Percentiles rank a stretch among this genome's conserved stretches.
Evolutionary conservation across 1,284 basidiomycete species (phyloP).

Genomic region (Ceratobasidium theobromae): DNA sequence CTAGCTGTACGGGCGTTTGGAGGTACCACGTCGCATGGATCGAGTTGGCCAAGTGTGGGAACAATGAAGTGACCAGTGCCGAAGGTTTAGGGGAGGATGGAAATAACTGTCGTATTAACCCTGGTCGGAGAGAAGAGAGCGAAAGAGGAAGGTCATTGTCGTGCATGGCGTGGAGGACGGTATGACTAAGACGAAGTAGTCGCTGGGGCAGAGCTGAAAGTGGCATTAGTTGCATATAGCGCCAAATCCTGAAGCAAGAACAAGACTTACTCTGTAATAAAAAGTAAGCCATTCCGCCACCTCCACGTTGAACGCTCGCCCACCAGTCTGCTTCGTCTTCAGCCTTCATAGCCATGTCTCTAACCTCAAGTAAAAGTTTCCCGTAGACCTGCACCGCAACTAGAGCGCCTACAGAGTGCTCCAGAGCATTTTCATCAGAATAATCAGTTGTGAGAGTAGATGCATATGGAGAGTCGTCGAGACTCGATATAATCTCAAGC

Average conservation of each 20-base stretch:
- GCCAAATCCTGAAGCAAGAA: too few species aligned
- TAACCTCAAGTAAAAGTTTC: constrained; percentile 56
- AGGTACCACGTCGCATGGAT: constrained; percentile 34
- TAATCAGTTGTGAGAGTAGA: background rate
- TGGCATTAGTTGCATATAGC: too few species aligned
- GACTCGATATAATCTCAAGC: background rate
- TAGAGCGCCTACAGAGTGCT: constrained; percentile 7
- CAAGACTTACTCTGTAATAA: constrained; percentile 36
- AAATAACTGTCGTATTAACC: constrained; percentile 55
- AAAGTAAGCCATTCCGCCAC: constrained; percentile 34
- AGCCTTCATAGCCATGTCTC: constrained; percentile 61
- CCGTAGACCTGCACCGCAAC: constrained; percentile 50
- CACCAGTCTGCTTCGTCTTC: constrained; percentile 78
- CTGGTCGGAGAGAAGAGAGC: constrained; percentile 53
- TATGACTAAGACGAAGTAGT: constrained; percentile 47
- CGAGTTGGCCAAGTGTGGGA: constrained; percentile 52
- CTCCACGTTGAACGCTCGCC: constrained; percentile 41
- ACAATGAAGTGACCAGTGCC: constrained; percentile 56
- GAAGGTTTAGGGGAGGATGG: constrained; percentile 52
- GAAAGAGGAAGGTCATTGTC: constrained; percentile 52
- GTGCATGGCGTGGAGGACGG: constrained; percentile 52
- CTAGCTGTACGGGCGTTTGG: constrained; percentile 55
- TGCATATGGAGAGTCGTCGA: background rate
- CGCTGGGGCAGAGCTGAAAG: constrained; percentile 60
- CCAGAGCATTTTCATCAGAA: background rate